Evolutionary conservation across 177 flowering plant genomes (phyloP), one percentile per base, ranked within the genome.

Genomic region (Telopea speciosissima): DNA sequence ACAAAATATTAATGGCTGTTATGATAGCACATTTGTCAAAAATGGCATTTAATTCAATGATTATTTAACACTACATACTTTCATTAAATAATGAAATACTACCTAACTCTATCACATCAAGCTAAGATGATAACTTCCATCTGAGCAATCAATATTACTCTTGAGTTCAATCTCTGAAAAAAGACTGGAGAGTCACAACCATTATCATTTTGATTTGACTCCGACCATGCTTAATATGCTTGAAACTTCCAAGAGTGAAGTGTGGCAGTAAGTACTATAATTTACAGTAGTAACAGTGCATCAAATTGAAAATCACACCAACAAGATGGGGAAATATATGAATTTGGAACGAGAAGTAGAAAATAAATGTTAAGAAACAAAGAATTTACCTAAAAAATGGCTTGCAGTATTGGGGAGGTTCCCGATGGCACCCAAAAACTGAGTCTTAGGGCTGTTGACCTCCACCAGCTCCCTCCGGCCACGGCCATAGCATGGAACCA

Each of bases 401-500:
- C 31, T 72, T 82, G 81, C 77, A 90, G 70, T 76, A 70, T 85
- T 85, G 16, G 81, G 72, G 63, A 85, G 69, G 54, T 82, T 81
- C n/a, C 76, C 83, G 76, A 85, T 71, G 52, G 80, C 81, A 52
- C 80, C 82, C 76, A 87, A 79, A 63, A 83, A 33, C 45, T 77
- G 86, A 66, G 77, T 79, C 71, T 74, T 83, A 24, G 84, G 21
- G 68, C 65, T 69, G 52, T 81, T 83, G 68, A 75, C 78, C 69
- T 36, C 40, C 40, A 70, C 14, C 63, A 16, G 54, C 17, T 79
- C 78, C n/a, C 70, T 72, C 16, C 76, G 72, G 40, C 82, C 81
- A 65, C 81, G 82, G 1, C 92, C 90, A 81, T 90, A 90, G 69
- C 93, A 89, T 1, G 88, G 96, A 74, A 90, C 96, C 67, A 90